These are phyloP conservation scores for Eremochloa ophiuroides DNA, from an alignment of 176 grass and related monocot species.

Conservation along the genomic window DNA sequence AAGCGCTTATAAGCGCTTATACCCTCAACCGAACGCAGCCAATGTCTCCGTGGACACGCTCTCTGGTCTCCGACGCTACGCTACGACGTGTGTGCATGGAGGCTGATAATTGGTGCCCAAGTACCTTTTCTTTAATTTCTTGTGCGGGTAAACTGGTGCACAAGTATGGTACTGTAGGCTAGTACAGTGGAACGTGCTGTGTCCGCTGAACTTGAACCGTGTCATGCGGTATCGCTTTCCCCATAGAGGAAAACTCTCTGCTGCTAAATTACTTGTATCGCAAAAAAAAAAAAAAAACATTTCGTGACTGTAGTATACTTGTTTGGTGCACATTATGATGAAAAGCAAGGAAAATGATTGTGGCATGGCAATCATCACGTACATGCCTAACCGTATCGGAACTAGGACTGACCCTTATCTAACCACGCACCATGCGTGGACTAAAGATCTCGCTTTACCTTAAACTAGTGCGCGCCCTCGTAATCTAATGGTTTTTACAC, in stretches of 20 bases:
- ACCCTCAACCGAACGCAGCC: no score
- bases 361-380: not conserved
- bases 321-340: not conserved
- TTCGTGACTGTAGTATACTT: not conserved
- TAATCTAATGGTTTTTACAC: slow-evolving; percentile 27
- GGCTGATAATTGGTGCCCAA: no score
- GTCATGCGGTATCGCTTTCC: not conserved
- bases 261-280: not conserved
- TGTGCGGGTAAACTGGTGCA: not conserved
- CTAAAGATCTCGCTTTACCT: not conserved
- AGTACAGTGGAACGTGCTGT: no score
- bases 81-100: no score
- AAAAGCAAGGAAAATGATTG: not conserved
- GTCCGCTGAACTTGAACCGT: not conserved
- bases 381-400: slow-evolving; percentile 4
- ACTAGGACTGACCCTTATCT: slow-evolving; percentile 10
- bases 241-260: not conserved
- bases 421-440: not conserved
- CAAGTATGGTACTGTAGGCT: not conserved
- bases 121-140: no score
- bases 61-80: no score
- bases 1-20: no score
- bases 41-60: no score
- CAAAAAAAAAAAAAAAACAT: not conserved
- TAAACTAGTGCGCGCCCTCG: not conserved